Evolutionary conservation across 1,284 basidiomycete species (phyloP), one percentile per base, ranked within the genome.

Genomic region (Moesziomyces antarcticus): DNA sequence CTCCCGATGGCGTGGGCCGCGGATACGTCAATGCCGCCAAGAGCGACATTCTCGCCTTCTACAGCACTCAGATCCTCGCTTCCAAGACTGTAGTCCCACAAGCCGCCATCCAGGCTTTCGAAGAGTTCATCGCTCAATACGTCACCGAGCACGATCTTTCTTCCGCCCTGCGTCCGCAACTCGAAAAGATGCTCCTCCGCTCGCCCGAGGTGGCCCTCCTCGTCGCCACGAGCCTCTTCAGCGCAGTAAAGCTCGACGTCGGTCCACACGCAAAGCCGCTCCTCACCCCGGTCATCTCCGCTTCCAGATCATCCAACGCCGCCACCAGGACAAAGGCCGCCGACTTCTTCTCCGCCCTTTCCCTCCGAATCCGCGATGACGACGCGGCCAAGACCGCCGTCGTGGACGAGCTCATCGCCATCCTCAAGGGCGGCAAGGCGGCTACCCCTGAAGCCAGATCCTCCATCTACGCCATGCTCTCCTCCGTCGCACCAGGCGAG

Each of bases 181-280:
- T 83, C 22, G 74, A 81, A 47, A 82, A 82, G 65, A 79, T 79
- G 77, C 69, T 82, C 8, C 75, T 82, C 0, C 69, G 81, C 35
- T 82, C 82, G 22, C 82, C 82, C 18, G 82, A 83, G 24, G 54
- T 78, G 0, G 73, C 75, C 10, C 62, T 81, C 6, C 69, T 71
- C 4, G 57, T 78, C n/a, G 71, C 75, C 3, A 48, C 46, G 33
- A 45, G 45, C 25, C 71, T 81, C 37, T 77, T 81, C 56, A 44
- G 48, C 25, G 54, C 61, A 18, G 57, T 62, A 66, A 56, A 61
- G 24, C 48, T 71, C 54, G 67, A 79, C 43, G 58, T 61, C 27
- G 60, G 56, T 42, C 48, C 65, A 13, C 60, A 79, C 48, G 43
- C 56, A 55, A 64, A 75, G 61, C 60, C 71, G 10, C 56, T 81